Conservation (phyloP, 225 moss, liverwort and hornwort species). For the Physcomitrellopsis africana region DNA sequence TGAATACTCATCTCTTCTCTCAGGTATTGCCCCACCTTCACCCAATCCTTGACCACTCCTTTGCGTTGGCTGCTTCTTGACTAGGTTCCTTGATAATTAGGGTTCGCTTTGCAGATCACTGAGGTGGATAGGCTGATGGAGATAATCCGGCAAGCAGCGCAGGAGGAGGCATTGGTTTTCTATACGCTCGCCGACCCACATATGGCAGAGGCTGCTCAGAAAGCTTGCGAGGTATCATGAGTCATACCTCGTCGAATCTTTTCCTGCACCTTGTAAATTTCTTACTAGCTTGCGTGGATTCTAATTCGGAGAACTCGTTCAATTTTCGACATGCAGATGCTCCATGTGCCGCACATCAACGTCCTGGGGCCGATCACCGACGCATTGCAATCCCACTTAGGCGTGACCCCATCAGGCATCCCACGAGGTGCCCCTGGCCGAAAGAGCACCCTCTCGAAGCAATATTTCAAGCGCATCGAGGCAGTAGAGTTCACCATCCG, state of each 20-base stretch:
- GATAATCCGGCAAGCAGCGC: conserved; percentile 82
- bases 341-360: conserved; percentile 81
- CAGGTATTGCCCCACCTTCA: conserved; percentile 46
- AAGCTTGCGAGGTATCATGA: conserved; percentile 70
- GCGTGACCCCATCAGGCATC: conserved; percentile 86
- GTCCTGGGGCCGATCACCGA: conserved; percentile 87
- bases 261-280: background rate
- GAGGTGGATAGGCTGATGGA: conserved; percentile 84
- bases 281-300: background rate
- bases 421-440: conserved; percentile 88
- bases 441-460: conserved; percentile 72
- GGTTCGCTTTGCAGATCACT: conserved; percentile 59
- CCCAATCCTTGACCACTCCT: no score
- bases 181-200: conserved; percentile 85
- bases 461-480: conserved; percentile 96
- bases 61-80: no score
- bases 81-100: no score
- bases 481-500: conserved; percentile 94
- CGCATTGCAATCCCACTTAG: conserved; percentile 77
- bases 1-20: conserved; percentile 87
- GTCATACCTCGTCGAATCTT: background rate
- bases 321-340: conserved; percentile 43
- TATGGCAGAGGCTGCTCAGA: conserved; percentile 76
- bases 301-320: no score
- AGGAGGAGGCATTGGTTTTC: conserved; percentile 77